phyloP scores from a whole-genome alignment of 352 stramenopile genomes.

The Phytophthora europaea region DNA sequence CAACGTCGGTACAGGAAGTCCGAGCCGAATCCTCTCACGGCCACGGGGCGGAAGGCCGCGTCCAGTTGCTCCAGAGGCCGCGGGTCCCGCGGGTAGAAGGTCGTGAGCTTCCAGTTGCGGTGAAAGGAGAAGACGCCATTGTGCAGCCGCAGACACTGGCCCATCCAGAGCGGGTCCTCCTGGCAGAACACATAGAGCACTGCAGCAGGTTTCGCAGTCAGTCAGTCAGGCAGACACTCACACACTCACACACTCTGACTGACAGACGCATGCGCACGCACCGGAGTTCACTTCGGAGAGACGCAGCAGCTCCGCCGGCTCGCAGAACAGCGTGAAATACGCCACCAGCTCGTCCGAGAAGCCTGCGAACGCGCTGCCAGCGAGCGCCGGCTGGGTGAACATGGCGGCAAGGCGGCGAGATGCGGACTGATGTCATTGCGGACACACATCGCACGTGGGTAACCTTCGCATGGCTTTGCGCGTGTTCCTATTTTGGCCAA shows the following conservation, averaged over 20 bases:
- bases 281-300: slow-evolving; percentile 79
- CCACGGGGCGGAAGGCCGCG: slow-evolving; percentile 31
- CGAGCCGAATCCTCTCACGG: slow-evolving; percentile 60
- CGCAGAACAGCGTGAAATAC: slow-evolving; percentile 83
- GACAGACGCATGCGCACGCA: slow-evolving; percentile 28
- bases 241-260: background rate
- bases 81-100: slow-evolving; percentile 74
- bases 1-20: slow-evolving; percentile 91
- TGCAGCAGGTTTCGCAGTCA: slow-evolving; percentile 15
- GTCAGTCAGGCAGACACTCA: too few relatives aligned
- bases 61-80: slow-evolving; percentile 39
- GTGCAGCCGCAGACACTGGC: slow-evolving; percentile 78
- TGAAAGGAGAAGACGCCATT: slow-evolving; percentile 74
- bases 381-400: slow-evolving; percentile 69
- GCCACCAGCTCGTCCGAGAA: slow-evolving; percentile 85
- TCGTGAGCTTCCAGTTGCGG: slow-evolving; percentile 80
- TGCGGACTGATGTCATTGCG: background rate
- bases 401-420: slow-evolving; percentile 32
- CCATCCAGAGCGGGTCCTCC: slow-evolving; percentile 88
- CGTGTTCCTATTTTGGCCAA: slow-evolving; percentile 20
- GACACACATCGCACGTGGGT: slow-evolving; percentile 6
- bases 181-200: slow-evolving; percentile 86
- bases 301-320: slow-evolving; percentile 64
- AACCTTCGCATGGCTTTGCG: slow-evolving; percentile 25
- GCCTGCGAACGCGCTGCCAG: slow-evolving; percentile 58